Conservation (phyloP, 306 rosid species). For the Notholithocarpus densiflorus region DNA sequence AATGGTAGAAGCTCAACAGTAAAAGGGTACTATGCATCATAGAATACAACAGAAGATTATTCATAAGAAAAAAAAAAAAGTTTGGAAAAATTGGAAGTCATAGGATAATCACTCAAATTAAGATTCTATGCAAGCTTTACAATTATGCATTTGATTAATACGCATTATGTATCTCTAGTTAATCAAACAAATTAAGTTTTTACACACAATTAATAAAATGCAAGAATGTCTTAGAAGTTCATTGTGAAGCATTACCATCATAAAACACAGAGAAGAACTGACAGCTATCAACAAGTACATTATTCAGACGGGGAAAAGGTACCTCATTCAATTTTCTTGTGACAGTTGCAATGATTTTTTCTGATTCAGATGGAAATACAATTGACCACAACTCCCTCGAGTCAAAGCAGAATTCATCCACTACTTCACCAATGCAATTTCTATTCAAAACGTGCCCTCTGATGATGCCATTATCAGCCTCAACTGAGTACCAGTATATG, state of each 20-base stretch:
- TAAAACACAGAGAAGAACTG: not conserved
- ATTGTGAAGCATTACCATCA: not conserved
- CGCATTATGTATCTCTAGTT: not conserved
- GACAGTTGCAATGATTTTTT: conserved; percentile 72
- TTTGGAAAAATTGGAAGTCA: not conserved
- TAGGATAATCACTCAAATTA: not conserved
- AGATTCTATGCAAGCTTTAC: not conserved
- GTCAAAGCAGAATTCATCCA: conserved; percentile 72
- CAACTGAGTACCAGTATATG: conserved; percentile 93
- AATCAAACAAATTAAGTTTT: not conserved
- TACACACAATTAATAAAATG: not conserved
- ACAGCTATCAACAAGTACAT: not conserved
- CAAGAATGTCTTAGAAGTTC: not conserved
- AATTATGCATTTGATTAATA: not conserved
- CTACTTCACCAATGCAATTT: conserved; percentile 45
- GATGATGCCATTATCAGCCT: conserved; percentile 62
- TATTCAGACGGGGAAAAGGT: not conserved
- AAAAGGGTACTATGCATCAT: not conserved
- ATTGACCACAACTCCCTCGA: conserved; percentile 83
- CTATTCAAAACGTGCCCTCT: conserved; percentile 84
- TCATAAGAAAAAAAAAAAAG: not conserved
- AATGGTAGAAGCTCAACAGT: not conserved
- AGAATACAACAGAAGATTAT: not conserved
- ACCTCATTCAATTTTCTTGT: conserved; percentile 84
- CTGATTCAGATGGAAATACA: conserved; percentile 90